These are phyloP conservation scores for Sambucus nigra DNA, from an alignment of 129 eudicot genomes.

Conservation along the genomic window DNA sequence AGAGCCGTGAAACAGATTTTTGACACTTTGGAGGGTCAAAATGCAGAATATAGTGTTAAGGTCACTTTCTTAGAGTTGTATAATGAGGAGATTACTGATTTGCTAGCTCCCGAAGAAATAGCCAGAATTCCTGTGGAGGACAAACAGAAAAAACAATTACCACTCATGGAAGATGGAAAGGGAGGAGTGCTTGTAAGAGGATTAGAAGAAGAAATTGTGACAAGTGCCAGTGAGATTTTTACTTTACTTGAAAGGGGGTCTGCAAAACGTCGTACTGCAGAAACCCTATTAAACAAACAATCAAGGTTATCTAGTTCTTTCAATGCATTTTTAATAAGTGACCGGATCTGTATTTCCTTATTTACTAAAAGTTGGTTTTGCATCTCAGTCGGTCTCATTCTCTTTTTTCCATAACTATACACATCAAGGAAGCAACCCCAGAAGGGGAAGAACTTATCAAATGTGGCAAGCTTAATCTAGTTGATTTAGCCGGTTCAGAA, in stretches of 20 bases:
- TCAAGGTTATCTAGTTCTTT: no score
- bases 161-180: constrained; percentile 58
- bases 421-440: constrained; percentile 38
- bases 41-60: constrained; percentile 44
- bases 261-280: constrained; percentile 45
- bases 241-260: constrained; percentile 45
- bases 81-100: constrained; percentile 60
- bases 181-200: constrained; percentile 62
- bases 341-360: no score
- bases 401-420: constrained; percentile 49
- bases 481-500: constrained; percentile 71
- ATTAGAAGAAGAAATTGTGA: constrained; percentile 52
- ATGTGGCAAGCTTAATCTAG: constrained; percentile 59
- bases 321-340: no score
- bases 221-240: constrained; percentile 49
- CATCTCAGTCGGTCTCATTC: constrained; percentile 63
- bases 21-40: constrained; percentile 38
- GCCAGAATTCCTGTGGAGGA: constrained; percentile 35
- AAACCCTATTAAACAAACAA: constrained; percentile 44
- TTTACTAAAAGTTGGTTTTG: no score
- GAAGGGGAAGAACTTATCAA: constrained; percentile 55
- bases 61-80: constrained; percentile 54
- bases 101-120: constrained; percentile 37
- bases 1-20: constrained; percentile 50
- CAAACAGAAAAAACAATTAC: constrained; percentile 32